These are phyloP conservation scores for Psilocybe sp. DNA, from an alignment of 768 basidiomycete genomes.

Conservation along the genomic window DNA sequence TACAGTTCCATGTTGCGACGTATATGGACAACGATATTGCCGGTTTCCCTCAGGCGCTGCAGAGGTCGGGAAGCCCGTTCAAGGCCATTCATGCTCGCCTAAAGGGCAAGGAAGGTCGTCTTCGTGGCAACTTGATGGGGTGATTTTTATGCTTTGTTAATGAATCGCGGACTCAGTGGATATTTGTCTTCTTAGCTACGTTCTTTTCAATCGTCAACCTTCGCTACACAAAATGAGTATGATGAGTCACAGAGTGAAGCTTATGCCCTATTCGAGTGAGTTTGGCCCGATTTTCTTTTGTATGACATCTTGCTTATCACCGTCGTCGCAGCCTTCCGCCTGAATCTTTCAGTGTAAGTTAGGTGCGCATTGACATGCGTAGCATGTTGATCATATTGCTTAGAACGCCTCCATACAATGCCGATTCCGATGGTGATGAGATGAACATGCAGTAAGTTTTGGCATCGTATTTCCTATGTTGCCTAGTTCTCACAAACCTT, in stretches of 20 bases:
- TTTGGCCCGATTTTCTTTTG: slow-evolving; percentile 5
- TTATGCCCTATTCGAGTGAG: slow-evolving; percentile 82
- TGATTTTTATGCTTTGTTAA: slow-evolving; percentile 1
- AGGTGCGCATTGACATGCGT: slow-evolving; percentile 15
- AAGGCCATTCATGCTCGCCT: slow-evolving; percentile 97
- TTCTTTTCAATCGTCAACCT: slow-evolving; percentile 97
- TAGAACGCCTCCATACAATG: slow-evolving; percentile 96
- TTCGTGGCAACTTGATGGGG: slow-evolving; percentile 98
- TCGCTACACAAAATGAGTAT: slow-evolving; percentile 99
- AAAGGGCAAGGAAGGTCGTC: slow-evolving; percentile 97
- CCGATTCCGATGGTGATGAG: slow-evolving; percentile 99
- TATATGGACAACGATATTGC: slow-evolving; percentile 99
- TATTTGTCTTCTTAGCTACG: slow-evolving; percentile 49
- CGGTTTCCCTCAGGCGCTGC: slow-evolving; percentile 94
- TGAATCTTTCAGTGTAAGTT: slow-evolving; percentile 95
- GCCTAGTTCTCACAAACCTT: slow-evolving; percentile 6
- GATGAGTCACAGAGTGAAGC: slow-evolving; percentile 97
- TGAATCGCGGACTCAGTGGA: slow-evolving; percentile 1
- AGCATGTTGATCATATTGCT: slow-evolving; percentile 23
- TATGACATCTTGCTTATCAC: neutral
- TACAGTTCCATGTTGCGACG: slow-evolving; percentile 95
- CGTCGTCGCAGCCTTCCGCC: slow-evolving; percentile 73
- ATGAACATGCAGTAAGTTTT: slow-evolving; percentile 98
- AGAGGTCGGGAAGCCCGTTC: slow-evolving; percentile 95
- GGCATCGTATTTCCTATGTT: neutral